Conservation (phyloP, 257 asterid species). For the Anisodus tanguticus region DNA sequence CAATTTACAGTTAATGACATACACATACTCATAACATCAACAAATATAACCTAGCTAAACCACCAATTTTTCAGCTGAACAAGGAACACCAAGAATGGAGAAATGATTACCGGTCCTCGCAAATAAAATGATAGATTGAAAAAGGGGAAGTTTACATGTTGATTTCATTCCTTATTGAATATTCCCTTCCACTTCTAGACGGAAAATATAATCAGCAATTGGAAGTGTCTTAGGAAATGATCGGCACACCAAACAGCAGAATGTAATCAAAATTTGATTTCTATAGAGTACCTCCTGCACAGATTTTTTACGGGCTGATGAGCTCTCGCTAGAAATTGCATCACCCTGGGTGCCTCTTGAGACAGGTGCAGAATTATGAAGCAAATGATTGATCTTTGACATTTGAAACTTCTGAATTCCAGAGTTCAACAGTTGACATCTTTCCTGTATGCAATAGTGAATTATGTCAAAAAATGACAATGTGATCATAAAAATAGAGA, state of each 20-base stretch:
- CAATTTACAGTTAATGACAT: conserved; percentile 12
- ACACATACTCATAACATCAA: not conserved
- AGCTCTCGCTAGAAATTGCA: conserved; percentile 40
- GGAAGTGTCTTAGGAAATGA: conserved; percentile 21
- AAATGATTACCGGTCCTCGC: not conserved
- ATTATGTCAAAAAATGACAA: conserved; percentile 29
- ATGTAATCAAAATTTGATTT: conserved; percentile 8
- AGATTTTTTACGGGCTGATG: conserved; percentile 38
- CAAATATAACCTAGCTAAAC: conserved; percentile 16
- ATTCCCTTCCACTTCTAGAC: conserved; percentile 21
- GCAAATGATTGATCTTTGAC: conserved; percentile 46
- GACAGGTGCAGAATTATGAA: conserved; percentile 35
- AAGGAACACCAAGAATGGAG: conserved; percentile 1
- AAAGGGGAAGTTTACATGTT: not conserved
- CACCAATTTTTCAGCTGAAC: conserved; percentile 21
- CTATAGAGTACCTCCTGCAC: conserved; percentile 34
- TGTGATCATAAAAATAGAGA: not conserved
- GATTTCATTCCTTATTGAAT: not conserved
- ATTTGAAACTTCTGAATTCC: conserved; percentile 61
- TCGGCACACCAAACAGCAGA: conserved; percentile 11
- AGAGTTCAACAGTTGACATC: conserved; percentile 52
- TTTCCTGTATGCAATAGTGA: conserved; percentile 61
- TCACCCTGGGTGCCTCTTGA: conserved; percentile 41
- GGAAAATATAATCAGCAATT: conserved; percentile 4
- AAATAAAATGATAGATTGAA: not conserved